Evolutionary conservation across 805 yeast genomes (phyloP).

Genomic region (Ogataea saltuana): DNA sequence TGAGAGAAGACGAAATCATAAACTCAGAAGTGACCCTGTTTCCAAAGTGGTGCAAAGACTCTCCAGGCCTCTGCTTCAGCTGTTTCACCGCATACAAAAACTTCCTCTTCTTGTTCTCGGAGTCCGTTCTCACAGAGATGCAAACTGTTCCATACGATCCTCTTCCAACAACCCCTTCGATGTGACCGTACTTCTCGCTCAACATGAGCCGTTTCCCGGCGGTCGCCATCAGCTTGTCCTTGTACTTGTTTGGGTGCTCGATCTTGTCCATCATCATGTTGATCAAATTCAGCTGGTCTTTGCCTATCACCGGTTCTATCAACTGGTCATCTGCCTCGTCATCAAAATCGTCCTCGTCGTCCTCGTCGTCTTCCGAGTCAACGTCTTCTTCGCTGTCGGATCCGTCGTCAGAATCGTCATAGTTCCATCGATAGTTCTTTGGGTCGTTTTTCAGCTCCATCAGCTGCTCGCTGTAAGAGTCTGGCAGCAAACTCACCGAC

Average conservation of each 20-base stretch:
- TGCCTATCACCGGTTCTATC: conserved; percentile 51
- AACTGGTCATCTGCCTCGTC: conserved; percentile 41
- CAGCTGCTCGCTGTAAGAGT: conserved; percentile 36
- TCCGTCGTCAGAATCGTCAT: conserved; percentile 38
- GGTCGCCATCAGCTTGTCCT: conserved; percentile 28
- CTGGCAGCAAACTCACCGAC: conserved; percentile 39
- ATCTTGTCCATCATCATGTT: conserved; percentile 49
- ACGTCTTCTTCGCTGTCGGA: conserved; percentile 20
- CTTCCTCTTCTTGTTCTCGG: conserved; percentile 41
- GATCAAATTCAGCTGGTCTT: conserved; percentile 48
- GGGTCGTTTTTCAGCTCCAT: conserved; percentile 39
- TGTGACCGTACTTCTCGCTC: conserved; percentile 50
- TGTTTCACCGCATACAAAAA: conserved; percentile 74
- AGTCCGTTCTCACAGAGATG: conserved; percentile 43
- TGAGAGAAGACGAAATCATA: conserved; percentile 77
- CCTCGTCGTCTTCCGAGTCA: conserved; percentile 30
- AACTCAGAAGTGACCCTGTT: conserved; percentile 87
- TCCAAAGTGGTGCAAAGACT: conserved; percentile 55
- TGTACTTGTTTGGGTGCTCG: conserved; percentile 40
- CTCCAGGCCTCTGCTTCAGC: conserved; percentile 61
- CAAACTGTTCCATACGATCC: conserved; percentile 52
- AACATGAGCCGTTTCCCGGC: conserved; percentile 38
- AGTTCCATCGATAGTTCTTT: conserved; percentile 40
- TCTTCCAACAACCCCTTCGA: conserved; percentile 49
- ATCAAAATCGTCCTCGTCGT: conserved; percentile 37